A percentile compares a stretch with the other conserved stretches of the same genome.
These are phyloP conservation scores for Phytophthora syringae DNA, from an alignment of 352 stramenopile genomes.

Conservation along the genomic window DNA sequence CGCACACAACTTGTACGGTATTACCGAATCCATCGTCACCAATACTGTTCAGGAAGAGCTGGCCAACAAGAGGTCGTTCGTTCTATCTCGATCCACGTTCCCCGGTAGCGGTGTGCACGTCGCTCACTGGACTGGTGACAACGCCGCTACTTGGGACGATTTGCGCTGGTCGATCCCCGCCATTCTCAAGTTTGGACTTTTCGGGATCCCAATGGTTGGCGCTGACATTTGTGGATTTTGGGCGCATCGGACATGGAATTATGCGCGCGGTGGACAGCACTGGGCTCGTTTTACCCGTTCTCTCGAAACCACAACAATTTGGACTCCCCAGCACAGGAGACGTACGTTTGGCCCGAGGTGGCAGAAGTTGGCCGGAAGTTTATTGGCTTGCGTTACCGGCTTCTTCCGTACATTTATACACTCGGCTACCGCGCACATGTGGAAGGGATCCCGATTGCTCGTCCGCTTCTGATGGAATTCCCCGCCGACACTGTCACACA, in stretches of 20 bases:
- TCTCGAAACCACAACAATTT: constrained; percentile 84
- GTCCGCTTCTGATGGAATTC: constrained; percentile 74
- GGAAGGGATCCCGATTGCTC: constrained; percentile 53
- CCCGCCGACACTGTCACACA: constrained; percentile 45
- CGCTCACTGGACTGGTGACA: constrained; percentile 85
- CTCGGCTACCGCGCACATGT: constrained; percentile 65
- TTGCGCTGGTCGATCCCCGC: constrained; percentile 69
- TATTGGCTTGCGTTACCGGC: constrained; percentile 73
- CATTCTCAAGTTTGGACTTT: constrained; percentile 79
- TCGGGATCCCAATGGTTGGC: constrained; percentile 84
- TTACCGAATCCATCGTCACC: constrained; percentile 77
- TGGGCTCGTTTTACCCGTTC: constrained; percentile 84
- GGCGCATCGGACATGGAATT: constrained; percentile 68
- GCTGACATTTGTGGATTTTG: constrained; percentile 82
- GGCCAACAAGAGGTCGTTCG: constrained; percentile 64
- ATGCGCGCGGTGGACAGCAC: constrained; percentile 78
- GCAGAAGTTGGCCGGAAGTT: constrained; percentile 58
- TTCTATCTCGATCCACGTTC: constrained; percentile 79
- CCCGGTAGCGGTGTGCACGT: constrained; percentile 61
- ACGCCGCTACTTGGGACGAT: constrained; percentile 81
- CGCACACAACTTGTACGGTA: constrained; percentile 83
- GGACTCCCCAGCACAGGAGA: constrained; percentile 59
- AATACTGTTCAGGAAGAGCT: constrained; percentile 58
- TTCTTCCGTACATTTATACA: constrained; percentile 85
- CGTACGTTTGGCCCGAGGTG: constrained; percentile 68